A percentile compares a stretch with the other conserved stretches of the same genome.
Evolutionary conservation across 176 grass and related monocot species (phyloP).

Genomic region (Avena atlantica): DNA sequence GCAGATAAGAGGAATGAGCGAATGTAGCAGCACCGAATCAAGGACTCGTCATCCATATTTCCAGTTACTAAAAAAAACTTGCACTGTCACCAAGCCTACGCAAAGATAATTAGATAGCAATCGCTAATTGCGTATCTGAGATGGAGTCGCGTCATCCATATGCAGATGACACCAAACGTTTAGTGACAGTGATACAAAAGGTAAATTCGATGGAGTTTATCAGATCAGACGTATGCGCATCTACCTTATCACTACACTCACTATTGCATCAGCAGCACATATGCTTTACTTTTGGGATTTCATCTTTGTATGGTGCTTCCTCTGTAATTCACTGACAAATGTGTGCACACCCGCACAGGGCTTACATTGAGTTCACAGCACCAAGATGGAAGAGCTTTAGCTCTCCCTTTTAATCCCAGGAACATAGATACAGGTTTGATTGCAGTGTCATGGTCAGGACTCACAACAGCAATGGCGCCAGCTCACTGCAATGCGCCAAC

Average conservation of each 20-base stretch:
- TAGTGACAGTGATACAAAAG: no score
- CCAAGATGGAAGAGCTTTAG: conserved; percentile 28
- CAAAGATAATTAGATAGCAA: background rate
- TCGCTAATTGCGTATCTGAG: background rate
- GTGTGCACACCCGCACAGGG: background rate
- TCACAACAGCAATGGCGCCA: background rate
- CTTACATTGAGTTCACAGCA: background rate
- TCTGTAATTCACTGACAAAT: no score
- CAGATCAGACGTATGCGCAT: background rate
- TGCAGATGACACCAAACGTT: no score
- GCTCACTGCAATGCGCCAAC: background rate
- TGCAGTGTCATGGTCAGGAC: background rate
- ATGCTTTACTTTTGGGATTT: background rate
- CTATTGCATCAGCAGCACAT: conserved; percentile 1
- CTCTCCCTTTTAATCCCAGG: conserved; percentile 39
- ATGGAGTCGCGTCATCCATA: background rate
- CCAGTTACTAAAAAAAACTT: background rate
- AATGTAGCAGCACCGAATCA: background rate
- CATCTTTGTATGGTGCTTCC: no score
- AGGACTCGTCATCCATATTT: background rate
- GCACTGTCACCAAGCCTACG: fast-evolving
- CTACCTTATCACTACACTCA: background rate
- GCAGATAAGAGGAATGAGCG: background rate
- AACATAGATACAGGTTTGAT: conserved; percentile 32
- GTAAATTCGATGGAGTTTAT: no score